Conservation (phyloP, 1,139 yeast genomes). For the Geotrichum citri-aurantii region DNA sequence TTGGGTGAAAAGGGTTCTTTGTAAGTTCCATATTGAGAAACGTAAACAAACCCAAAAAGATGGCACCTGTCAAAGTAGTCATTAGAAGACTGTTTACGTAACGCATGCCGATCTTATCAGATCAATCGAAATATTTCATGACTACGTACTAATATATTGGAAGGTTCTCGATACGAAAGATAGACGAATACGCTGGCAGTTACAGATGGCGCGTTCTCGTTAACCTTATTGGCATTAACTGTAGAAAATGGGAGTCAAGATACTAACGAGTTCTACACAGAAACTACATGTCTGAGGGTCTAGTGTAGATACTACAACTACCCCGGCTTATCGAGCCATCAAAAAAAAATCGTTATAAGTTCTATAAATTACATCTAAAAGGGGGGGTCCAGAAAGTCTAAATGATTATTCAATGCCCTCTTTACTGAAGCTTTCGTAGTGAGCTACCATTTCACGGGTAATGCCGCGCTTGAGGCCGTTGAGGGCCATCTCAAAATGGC, state of each 20-base stretch:
- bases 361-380: background rate
- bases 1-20: background rate
- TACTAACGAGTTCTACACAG: no score
- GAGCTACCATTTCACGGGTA: slow-evolving; percentile 74
- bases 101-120: background rate
- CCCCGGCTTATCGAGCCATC: no score
- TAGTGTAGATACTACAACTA: no score
- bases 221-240: no score
- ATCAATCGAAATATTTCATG: background rate
- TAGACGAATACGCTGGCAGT: no score
- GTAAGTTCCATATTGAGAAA: background rate
- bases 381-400: background rate
- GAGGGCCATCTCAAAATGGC: slow-evolving; percentile 71
- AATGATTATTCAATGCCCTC: slow-evolving; percentile 9
- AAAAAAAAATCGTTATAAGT: no score
- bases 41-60: background rate
- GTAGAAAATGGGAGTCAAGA: no score
- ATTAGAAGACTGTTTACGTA: background rate
- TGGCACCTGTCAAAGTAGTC: background rate
- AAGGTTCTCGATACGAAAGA: no score
- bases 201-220: no score
- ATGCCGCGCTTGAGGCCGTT: slow-evolving; percentile 66
- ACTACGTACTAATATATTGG: no score
- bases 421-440: slow-evolving; percentile 60
- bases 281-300: no score